Evolutionary conservation across 805 yeast species (phyloP), one percentile per base, ranked within the genome.

Genomic region (Kodamaea jinghongensis): DNA sequence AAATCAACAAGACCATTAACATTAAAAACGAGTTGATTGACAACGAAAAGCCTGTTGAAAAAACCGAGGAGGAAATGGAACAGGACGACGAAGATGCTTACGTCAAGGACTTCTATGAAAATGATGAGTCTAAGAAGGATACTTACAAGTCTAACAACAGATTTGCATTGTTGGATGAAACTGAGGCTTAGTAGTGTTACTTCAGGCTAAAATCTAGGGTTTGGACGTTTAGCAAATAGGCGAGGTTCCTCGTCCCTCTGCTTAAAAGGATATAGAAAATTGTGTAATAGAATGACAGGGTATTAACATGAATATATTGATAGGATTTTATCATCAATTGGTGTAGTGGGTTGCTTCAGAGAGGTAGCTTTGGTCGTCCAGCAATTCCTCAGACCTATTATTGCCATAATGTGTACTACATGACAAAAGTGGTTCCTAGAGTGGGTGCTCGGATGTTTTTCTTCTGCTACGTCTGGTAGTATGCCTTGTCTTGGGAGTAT

Each of bases 1-100:
- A 70, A 31, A 81, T 82, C 39, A 84, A 83, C 54, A 66, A 73
- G 42, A 57, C 60, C 22, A 72, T 79, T 8, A 70, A 56, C 41
- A 58, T 60, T 17, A 48, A 43, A 30, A 48, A 47, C 34, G 42
- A 41, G 28, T 30, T 38, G 34, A 40, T 31, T 6, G 47, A 34
- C 8, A 38, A 29, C 9, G 34, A 39, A 31, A 14, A 38, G 32
- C 29, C 30, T 16, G 34, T 12, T 2, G 54, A 41, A 7, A 41
- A 46, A 31, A 48, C 60, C 7, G 55, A 41, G 14, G 56, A 47
- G 22, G 53, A 62, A n/a, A 36, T 49, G 3, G 65, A 65, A 28
- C 58, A 48, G 36, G 58, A 53, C 28, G 70, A 58, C 36, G 71
- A 66, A 42, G 73, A 66, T 39, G 63, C 50, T 15, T 62, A 61